Evolutionary conservation across 768 basidiomycete genomes (phyloP).

Genomic region (Porphyrellus cyaneotinctus): DNA sequence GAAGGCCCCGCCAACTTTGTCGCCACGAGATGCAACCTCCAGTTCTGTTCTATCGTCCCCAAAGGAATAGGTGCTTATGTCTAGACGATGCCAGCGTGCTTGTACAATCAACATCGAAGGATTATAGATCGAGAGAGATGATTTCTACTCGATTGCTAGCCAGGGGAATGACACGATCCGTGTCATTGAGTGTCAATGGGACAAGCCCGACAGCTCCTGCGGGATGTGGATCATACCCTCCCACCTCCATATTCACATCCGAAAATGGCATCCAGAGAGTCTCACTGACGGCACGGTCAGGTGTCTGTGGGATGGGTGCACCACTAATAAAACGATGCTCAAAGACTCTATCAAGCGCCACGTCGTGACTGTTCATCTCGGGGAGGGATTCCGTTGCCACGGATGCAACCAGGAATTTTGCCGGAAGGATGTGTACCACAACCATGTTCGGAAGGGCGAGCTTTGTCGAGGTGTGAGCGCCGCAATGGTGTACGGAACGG

Average conservation of each 20-base stretch:
- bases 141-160: not conserved
- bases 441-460: not conserved
- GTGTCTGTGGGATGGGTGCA: conserved; percentile 9
- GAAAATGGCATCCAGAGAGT: conserved; percentile 1
- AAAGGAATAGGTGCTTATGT: not conserved
- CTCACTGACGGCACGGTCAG: not conserved
- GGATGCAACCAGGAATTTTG: not conserved
- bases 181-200: conserved; percentile 11
- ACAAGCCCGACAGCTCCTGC: not conserved
- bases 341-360: conserved; percentile 4
- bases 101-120: conserved; percentile 1
- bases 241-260: conserved; percentile 1
- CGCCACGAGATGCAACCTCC: not conserved
- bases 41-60: not conserved
- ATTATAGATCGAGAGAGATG: conserved; percentile 5
- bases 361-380: conserved; percentile 3
- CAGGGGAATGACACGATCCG: not conserved
- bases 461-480: not conserved
- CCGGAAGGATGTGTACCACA: conserved; percentile 5
- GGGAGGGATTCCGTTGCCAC: conserved; percentile 3
- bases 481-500: not conserved
- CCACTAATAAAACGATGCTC: not conserved
- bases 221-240: conserved; percentile 10
- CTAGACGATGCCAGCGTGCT: not conserved
- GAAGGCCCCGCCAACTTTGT: not conserved